A percentile compares a stretch with the other conserved stretches of the same genome.
These are phyloP conservation scores for Zygnema circumcarinatum DNA, from an alignment of 139 green algal species.

Conservation along the genomic window DNA sequence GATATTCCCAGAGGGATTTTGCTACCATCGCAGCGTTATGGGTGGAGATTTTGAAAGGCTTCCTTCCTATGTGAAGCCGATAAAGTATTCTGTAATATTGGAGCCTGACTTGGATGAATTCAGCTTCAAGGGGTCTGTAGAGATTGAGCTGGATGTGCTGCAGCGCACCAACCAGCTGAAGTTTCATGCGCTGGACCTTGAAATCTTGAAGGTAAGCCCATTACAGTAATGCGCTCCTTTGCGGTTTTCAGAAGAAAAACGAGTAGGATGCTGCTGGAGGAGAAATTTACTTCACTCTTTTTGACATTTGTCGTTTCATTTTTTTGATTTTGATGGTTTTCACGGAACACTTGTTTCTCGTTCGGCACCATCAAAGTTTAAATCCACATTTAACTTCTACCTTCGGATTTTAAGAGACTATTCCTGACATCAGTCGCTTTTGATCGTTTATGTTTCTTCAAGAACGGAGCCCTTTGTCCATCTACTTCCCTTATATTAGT, in stretches of 20 bases:
- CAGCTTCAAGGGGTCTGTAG: slow-evolving; percentile 49
- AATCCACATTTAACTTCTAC: too few relatives aligned
- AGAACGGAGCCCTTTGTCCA: too few relatives aligned
- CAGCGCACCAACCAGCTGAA: slow-evolving; percentile 44
- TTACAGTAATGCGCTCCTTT: not conserved
- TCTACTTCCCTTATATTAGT: too few relatives aligned
- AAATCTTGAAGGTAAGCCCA: slow-evolving; percentile 49
- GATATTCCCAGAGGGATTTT: too few relatives aligned
- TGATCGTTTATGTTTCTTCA: too few relatives aligned
- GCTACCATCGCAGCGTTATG: not conserved
- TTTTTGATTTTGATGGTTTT: too few relatives aligned
- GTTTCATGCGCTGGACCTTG: slow-evolving; percentile 45
- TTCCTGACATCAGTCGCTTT: too few relatives aligned
- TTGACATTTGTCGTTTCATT: too few relatives aligned
- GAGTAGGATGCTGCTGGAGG: not conserved
- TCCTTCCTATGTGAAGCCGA: slow-evolving; percentile 43
- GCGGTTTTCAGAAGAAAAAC: not conserved
- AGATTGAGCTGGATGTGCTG: slow-evolving; percentile 53
- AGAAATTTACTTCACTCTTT: not conserved
- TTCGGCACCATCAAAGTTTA: too few relatives aligned
- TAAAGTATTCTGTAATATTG: slow-evolving; percentile 55
- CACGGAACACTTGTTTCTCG: too few relatives aligned
- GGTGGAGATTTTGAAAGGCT: slow-evolving; percentile 35
- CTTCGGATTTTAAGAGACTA: too few relatives aligned
- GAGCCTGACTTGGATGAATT: slow-evolving; percentile 53